Base-by-base conservation (phyloP, 2,329 filamentous ascomycete genomes). In the Ophiostoma piceae region DNA sequence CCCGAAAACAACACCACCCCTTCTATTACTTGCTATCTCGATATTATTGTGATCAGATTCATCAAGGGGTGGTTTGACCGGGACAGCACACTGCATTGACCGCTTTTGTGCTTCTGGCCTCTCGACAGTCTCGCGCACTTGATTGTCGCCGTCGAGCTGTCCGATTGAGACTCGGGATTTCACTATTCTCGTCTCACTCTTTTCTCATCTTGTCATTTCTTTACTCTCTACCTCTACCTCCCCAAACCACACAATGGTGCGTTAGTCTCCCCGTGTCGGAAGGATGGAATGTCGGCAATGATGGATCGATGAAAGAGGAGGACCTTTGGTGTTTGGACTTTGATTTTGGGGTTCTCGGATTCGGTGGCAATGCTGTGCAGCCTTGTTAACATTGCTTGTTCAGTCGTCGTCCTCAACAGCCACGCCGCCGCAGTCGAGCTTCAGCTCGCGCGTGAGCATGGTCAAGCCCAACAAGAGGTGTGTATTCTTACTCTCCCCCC, bases 401-500 rank as follows among this genome's bases (percentile, higher is more conserved):
- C 78, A 90, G 88, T 85, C 86, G 78, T 92, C 91, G 75, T 89
- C 90, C 72, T 83, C 65, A 72, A 90, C 89, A 69, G 84, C 90
- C 69, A 91, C 89, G 76, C 88, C 90, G 72, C 82, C 85, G 76
- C 89, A 87, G 79, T 87, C 91, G 80, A 82, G 85, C 73, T 97
- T 97, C 80, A 90, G 95, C 76, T 85, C 85, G 78, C 91, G 92
- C 77, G 88, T 96, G 71, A 90, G 94, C 75, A 90, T 94, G 74
- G 88, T 94, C 75, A 94, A 92, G 77, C 88, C 92, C 67, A 91
- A 91, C 43, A 99, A 98, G 81, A 92, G 89, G 95, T 97, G 85
- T 70, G 67, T 70, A 66, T 54, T 32, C 43, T 29, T 69, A 29
- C 67, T 71, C 37, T 68, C 68, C 67, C 67, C 39, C 51, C 9